Base-by-base conservation (phyloP, 495 filamentous ascomycete genomes). In the Poronia punctata region DNA sequence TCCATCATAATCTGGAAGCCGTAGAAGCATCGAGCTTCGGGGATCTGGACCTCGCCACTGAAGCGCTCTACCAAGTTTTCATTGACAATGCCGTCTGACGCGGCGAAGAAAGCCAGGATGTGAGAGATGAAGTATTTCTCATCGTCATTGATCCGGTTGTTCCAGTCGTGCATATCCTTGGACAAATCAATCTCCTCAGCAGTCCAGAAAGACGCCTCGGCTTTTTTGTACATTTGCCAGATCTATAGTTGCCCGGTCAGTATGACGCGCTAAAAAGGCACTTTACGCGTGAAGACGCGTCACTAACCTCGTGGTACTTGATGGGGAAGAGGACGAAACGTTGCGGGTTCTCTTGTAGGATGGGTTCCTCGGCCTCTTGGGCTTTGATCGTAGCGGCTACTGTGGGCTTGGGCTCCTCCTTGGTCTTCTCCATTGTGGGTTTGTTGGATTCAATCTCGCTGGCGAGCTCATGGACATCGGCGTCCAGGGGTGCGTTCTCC, bases 1-100 rank as follows among this genome's bases (percentile, higher is more conserved):
- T 99, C 92, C 86, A 99, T 97, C 92, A 99, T 99, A 74, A 99
- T 99, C 71, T 99, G 92, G 78, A 99, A 99, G 50, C 92, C 92
- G 64, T 98, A 98, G 79, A 98, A 98, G 81, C 92, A 97, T 62
- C 92, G 88, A 40, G 92, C 92, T 71, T 98, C 92, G 23, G 92
- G 90, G 48, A 95, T 80, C 71, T 98, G 92, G 19, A 98, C 90
- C 68, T 98, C 92, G 35, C 83, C 85, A 49, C 84, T 90, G 79
- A 98, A 98, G 50, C 92, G 86, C 75, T 98, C 89, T 35, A 97
- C 79, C 31, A 98, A 76, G 75, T 98, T 98, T 79, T 98, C 92
- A 61, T 98, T 98, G 74, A 98, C 92, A 57, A 98, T 97, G 56
- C 92, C 92, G 55, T 98, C 92, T 1, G 92, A 97, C n/a, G 93